Base-by-base conservation (phyloP, 805 yeast species). In the Scheffersomyces amazonensis region DNA sequence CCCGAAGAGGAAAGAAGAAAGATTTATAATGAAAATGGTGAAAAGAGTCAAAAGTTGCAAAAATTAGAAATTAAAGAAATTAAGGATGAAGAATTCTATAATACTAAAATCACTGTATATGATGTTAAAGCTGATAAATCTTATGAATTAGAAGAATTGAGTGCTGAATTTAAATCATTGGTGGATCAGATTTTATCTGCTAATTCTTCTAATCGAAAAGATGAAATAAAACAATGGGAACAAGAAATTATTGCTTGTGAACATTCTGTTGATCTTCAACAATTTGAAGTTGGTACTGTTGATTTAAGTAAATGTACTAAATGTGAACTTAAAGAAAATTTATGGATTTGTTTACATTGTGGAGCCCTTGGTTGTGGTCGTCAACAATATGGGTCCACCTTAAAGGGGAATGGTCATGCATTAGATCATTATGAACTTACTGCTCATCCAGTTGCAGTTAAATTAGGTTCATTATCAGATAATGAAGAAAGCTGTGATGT, bases 291-390 rank as follows among this genome's bases (percentile, higher is more conserved):
- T 8, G 52, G 33, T 3, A 68, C 75, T 23, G 44, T 74, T 3
- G 67, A 74, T 23, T 46, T 73, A 5, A 43, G 67, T 0, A 53
- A 73, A 34, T 86, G 95, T 58, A 44, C 49, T 2, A 58, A 57
- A 9, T 86, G 95, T 64, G 85, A 75, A 1, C 66, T 93, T 46
- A 60, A 63, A 21, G 85, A 82, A 47, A 93, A 93, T 56, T 62
- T 93, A 33, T 93, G 99, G 99, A 69, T 93, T 13, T 93, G 99
- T 66, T 63, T 93, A 32, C 76, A 76, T 34, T 93, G 99, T 72
- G 99, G 99, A 2, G 65, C 75, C n/a, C 51, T 89, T 9, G 96
- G 96, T 4, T 93, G 99, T 64, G 99, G 99, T 5, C 71, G 99
- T 47, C 81, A 81, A 22, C 99, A 93, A 60, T 87, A 86, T 54